Percentiles rank a stretch among this genome's conserved stretches.
Evolutionary conservation across 176 grass and related monocot genomes (phyloP).

Genomic region (Tillandsia fasciculata): DNA sequence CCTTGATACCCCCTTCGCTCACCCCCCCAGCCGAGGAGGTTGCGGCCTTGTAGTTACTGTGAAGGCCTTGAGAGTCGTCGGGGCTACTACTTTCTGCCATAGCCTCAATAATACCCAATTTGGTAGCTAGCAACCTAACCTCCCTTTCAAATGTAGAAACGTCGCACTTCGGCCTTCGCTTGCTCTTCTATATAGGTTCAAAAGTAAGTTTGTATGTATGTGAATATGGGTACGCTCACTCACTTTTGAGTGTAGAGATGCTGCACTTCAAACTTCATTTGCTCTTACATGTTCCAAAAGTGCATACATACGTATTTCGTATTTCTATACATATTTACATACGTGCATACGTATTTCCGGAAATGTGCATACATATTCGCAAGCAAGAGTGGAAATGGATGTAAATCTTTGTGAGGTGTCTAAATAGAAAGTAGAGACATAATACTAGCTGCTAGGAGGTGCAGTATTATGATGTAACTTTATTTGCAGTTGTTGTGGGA

Average conservation of each 20-base stretch:
- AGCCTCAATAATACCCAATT: constrained; percentile 4
- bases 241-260: too few relatives aligned
- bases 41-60: neutral
- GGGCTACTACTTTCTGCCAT: constrained; percentile 16
- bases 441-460: neutral
- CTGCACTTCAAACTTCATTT: too few relatives aligned
- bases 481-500: neutral
- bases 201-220: neutral
- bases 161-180: neutral
- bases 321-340: too few relatives aligned
- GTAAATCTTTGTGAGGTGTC: neutral
- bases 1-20: constrained; percentile 28
- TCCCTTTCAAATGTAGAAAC: constrained; percentile 1
- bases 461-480: neutral
- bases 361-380: neutral
- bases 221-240: neutral
- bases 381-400: neutral
- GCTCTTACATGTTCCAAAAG: too few relatives aligned
- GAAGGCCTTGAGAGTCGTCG: neutral
- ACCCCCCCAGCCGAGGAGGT: neutral
- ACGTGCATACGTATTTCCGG: neutral
- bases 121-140: too few relatives aligned
- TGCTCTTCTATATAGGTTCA: neutral
- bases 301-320: too few relatives aligned
- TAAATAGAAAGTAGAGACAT: neutral